phyloP scores from a whole-genome alignment of 768 basidiomycete genomes.

The Tephrocybe rancida region DNA sequence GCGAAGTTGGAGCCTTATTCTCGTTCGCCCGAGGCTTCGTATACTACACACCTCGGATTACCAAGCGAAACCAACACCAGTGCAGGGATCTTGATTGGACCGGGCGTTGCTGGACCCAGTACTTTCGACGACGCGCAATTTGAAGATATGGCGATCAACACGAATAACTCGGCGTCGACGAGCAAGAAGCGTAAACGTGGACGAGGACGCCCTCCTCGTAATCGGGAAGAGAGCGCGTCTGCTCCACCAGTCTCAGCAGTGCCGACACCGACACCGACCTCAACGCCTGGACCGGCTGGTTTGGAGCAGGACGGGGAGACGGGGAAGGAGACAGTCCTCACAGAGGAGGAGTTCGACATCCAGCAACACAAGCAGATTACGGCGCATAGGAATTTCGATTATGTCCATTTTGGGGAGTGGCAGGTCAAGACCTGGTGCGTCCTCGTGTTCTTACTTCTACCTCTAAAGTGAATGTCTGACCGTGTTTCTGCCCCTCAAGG shows the following conservation, averaged over 20 bases:
- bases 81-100: conserved; percentile 1
- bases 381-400: conserved; percentile 82
- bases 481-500: too few species aligned
- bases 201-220: conserved; percentile 6
- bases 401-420: conserved; percentile 84
- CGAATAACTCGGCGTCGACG: not conserved
- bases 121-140: not conserved
- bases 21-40: not conserved
- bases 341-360: conserved; percentile 73
- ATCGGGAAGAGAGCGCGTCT: not conserved
- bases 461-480: too few species aligned
- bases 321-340: conserved; percentile 42
- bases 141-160: not conserved
- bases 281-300: too few species aligned
- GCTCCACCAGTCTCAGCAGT: conserved; percentile 12
- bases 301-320: conserved; percentile 11
- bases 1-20: not conserved
- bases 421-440: conserved; percentile 86
- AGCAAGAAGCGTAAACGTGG: conserved; percentile 18
- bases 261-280: conserved; percentile 10
- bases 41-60: not conserved
- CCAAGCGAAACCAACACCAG: not conserved
- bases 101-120: conserved; percentile 9
- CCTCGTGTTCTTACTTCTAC: conserved; percentile 1
- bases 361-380: conserved; percentile 68